phyloP scores from a whole-genome alignment of 805 yeast genomes.

The Clavispora vitiphila region DNA sequence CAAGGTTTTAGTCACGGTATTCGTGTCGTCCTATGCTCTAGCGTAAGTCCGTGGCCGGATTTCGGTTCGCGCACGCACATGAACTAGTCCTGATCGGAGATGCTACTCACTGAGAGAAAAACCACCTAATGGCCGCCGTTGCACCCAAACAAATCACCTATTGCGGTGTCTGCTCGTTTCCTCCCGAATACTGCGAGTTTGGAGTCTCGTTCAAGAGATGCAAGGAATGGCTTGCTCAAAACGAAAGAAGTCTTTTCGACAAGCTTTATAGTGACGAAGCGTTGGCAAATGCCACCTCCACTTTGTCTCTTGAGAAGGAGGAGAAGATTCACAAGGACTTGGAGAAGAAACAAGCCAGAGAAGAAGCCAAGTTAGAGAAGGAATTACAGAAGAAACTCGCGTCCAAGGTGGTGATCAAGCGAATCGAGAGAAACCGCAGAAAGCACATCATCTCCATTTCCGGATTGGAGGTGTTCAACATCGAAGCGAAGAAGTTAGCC shows the following conservation, averaged over 20 bases:
- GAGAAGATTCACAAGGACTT: constrained; percentile 78
- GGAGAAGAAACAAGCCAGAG: constrained; percentile 79
- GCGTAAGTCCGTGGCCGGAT: no score
- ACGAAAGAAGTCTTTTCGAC: constrained; percentile 52
- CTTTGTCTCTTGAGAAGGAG: constrained; percentile 70
- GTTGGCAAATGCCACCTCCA: constrained; percentile 50
- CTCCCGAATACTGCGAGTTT: constrained; percentile 92
- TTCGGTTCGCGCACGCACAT: background rate
- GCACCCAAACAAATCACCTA: constrained; percentile 44
- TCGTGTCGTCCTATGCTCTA: no score
- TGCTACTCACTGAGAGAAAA: background rate
- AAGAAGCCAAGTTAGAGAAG: constrained; percentile 79
- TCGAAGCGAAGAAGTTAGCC: constrained; percentile 85
- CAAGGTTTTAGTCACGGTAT: no score
- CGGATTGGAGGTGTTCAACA: constrained; percentile 83
- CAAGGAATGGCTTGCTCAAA: constrained; percentile 70
- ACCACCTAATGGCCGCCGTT: constrained; percentile 23
- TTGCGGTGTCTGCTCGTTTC: constrained; percentile 77
- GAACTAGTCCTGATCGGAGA: background rate
- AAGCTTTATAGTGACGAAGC: constrained; percentile 59
- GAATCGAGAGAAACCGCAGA: constrained; percentile 86
- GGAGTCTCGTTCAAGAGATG: constrained; percentile 79
- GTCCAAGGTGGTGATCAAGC: constrained; percentile 76
- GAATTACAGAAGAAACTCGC: constrained; percentile 73
- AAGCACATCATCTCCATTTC: constrained; percentile 82